A percentile compares a stretch with the other conserved stretches of the same genome.
Evolutionary conservation across 2,329 filamentous ascomycete genomes (phyloP).

Genomic region (Canariomyces notabilis): DNA sequence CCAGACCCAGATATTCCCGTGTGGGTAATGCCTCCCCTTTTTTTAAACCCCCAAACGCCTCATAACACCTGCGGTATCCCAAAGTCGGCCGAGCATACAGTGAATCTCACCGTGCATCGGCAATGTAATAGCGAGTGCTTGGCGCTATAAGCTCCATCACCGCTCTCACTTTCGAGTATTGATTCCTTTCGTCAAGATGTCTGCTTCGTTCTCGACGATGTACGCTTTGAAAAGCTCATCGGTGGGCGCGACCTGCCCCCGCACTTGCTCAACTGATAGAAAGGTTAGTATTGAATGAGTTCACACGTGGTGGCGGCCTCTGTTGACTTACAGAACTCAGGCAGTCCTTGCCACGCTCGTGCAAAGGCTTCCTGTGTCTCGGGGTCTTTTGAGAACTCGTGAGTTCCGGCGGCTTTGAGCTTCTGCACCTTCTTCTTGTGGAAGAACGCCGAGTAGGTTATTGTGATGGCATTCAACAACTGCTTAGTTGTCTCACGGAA

Average conservation of each 20-base stretch:
- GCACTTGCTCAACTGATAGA: slow-evolving; percentile 10
- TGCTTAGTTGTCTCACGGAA: slow-evolving; percentile 18
- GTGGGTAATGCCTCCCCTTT: background rate
- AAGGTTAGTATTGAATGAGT: slow-evolving; percentile 4
- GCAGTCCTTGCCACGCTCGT: slow-evolving; percentile 6
- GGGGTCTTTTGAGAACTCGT: slow-evolving; percentile 7
- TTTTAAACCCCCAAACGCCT: background rate
- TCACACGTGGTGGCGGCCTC: background rate
- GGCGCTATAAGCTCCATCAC: background rate
- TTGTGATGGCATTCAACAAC: slow-evolving; percentile 18
- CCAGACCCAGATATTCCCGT: background rate
- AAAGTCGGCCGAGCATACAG: too few species aligned
- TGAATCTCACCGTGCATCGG: too few species aligned
- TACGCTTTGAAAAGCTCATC: slow-evolving; percentile 10
- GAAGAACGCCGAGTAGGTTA: slow-evolving; percentile 21
- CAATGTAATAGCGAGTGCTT: too few species aligned
- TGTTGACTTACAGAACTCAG: slow-evolving; percentile 20
- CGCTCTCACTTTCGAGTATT: background rate
- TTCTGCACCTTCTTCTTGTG: slow-evolving; percentile 16
- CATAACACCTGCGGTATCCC: too few species aligned
- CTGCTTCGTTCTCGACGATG: slow-evolving; percentile 10
- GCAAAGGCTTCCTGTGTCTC: slow-evolving; percentile 4
- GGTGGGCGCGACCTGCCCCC: slow-evolving; percentile 8
- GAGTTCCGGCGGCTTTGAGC: slow-evolving; percentile 8
- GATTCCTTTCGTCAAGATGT: background rate